Conservation (phyloP, 306 rosid species). For the Vigna reflexopilosa region DNA sequence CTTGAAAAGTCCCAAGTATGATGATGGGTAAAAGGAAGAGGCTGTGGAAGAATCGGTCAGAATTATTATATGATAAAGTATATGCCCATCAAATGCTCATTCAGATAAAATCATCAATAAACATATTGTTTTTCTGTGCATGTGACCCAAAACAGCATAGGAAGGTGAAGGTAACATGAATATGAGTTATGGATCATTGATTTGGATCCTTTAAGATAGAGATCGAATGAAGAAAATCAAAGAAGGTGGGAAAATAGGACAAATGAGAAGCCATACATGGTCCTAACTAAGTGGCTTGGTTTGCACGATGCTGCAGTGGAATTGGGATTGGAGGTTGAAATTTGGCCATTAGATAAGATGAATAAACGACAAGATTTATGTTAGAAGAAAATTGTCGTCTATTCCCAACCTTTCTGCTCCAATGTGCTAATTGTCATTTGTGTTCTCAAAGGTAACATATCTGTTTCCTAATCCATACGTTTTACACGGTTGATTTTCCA, state of each 20-base stretch:
- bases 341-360: slow-evolving; percentile 38
- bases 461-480: slow-evolving; percentile 40
- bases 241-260: slow-evolving; percentile 18
- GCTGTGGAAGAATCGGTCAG: slow-evolving; percentile 68
- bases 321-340: slow-evolving; percentile 33
- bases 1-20: slow-evolving; percentile 57
- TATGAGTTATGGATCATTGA: slow-evolving; percentile 13
- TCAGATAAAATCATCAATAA: slow-evolving; percentile 20
- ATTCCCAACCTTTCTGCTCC: slow-evolving; percentile 13
- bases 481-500: slow-evolving; percentile 32
- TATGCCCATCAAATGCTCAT: slow-evolving; percentile 39
- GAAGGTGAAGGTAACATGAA: slow-evolving; percentile 44
- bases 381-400: slow-evolving; percentile 30
- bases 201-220: slow-evolving; percentile 20
- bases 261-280: slow-evolving; percentile 30
- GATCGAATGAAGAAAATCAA: slow-evolving; percentile 1
- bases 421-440: slow-evolving; percentile 40
- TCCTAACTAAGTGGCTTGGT: not conserved
- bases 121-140: slow-evolving; percentile 30
- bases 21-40: slow-evolving; percentile 35
- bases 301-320: slow-evolving; percentile 26
- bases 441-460: slow-evolving; percentile 37
- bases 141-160: slow-evolving; percentile 46
- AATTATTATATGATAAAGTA: slow-evolving; percentile 41
- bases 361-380: slow-evolving; percentile 42